phyloP scores from a whole-genome alignment of 192 early-diverging fungal species.

The Coemansia sp. region DNA sequence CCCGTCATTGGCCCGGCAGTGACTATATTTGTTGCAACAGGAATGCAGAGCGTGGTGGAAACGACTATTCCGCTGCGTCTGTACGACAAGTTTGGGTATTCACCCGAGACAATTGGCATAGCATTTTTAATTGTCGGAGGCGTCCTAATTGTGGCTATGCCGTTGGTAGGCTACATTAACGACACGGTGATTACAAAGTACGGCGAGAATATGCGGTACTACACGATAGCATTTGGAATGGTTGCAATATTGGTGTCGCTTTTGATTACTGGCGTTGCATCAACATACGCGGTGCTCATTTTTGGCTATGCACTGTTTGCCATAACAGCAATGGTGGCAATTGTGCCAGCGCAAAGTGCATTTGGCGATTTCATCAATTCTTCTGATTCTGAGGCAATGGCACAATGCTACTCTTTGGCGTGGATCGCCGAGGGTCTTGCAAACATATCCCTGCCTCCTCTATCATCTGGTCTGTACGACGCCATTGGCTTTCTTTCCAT shows the following conservation, averaged over 20 bases:
- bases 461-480: constrained; percentile 33
- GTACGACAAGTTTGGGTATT: constrained; percentile 43
- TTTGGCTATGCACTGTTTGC: constrained; percentile 51
- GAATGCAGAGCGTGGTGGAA: constrained; percentile 50
- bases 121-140: constrained; percentile 49
- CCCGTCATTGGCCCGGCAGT: constrained; percentile 45
- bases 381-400: constrained; percentile 40
- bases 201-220: constrained; percentile 52
- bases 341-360: constrained; percentile 52
- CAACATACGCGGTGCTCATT: constrained; percentile 34
- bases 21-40: constrained; percentile 47
- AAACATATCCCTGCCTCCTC: constrained; percentile 42
- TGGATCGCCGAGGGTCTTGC: constrained; percentile 52
- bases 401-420: constrained; percentile 49
- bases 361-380: constrained; percentile 54
- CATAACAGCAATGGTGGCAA: constrained; percentile 37
- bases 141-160: constrained; percentile 47
- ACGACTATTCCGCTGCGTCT: constrained; percentile 44
- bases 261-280: constrained; percentile 24
- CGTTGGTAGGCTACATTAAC: constrained; percentile 33
- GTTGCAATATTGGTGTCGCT: constrained; percentile 30
- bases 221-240: constrained; percentile 28
- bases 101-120: constrained; percentile 41
- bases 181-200: constrained; percentile 24
- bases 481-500: constrained; percentile 28